Conservation (phyloP, 306 rosid species). For the Sphenostylis stenocarpa region DNA sequence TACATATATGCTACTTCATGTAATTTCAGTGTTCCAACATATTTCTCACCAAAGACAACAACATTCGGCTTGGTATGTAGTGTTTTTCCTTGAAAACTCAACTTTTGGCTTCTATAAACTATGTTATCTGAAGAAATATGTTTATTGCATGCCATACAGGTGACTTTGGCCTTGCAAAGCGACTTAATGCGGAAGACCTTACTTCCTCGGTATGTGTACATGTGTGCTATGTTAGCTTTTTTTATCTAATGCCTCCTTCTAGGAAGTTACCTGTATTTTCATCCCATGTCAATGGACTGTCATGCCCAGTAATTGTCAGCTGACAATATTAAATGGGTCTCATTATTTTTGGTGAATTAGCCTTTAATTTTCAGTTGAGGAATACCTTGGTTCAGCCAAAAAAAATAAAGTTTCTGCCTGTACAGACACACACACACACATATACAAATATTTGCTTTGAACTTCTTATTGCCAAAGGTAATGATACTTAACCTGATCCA, state of each 20-base stretch:
- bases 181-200: constrained; percentile 75
- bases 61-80: constrained; percentile 76
- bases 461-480: constrained; percentile 8
- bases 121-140: constrained; percentile 30
- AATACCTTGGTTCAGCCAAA: not conserved
- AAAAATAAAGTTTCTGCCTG: not conserved
- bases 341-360: not conserved
- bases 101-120: constrained; percentile 27
- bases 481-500: constrained; percentile 26
- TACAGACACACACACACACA: not conserved
- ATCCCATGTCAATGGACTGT: not conserved
- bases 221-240: constrained; percentile 12
- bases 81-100: constrained; percentile 19
- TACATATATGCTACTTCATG: constrained; percentile 30
- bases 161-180: constrained; percentile 91
- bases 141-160: constrained; percentile 56
- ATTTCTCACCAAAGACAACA: constrained; percentile 77
- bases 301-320: not conserved
- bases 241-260: constrained; percentile 6
- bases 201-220: constrained; percentile 67
- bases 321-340: not conserved
- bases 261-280: constrained; percentile 18
- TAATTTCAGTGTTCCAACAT: constrained; percentile 85
- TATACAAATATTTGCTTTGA: not conserved
- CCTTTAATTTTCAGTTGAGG: not conserved